Percentiles rank a stretch among this genome's conserved stretches.
Conservation (phyloP, 768 basidiomycete genomes). For the Lactarius sanguifluus region DNA sequence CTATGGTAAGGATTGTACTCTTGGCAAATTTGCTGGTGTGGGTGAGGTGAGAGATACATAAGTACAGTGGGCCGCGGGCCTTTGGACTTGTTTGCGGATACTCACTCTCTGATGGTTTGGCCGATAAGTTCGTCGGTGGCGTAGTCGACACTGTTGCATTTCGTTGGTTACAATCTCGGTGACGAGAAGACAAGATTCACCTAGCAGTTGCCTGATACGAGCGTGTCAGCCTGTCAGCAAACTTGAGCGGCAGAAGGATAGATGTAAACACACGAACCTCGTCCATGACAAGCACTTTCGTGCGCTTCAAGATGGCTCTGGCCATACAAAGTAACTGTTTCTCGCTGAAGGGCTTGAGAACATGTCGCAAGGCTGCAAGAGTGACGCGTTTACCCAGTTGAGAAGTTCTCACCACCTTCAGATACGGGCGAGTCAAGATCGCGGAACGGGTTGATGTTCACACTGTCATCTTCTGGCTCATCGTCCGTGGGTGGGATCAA, state of each 20-base stretch:
- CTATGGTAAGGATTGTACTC: constrained; percentile 81
- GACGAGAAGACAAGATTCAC: constrained; percentile 33
- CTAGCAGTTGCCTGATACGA: constrained; percentile 62
- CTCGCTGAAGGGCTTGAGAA: constrained; percentile 45
- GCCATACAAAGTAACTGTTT: constrained; percentile 91
- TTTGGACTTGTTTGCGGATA: constrained; percentile 12
- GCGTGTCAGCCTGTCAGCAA: neutral
- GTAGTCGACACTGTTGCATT: constrained; percentile 61
- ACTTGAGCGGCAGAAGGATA: neutral
- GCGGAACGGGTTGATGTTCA: constrained; percentile 77
- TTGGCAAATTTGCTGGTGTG: constrained; percentile 64
- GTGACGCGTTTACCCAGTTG: constrained; percentile 57
- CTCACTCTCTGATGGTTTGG: constrained; percentile 77
- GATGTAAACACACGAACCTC: constrained; percentile 46
- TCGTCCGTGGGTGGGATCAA: constrained; percentile 56
- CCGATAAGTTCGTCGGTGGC: constrained; percentile 87
- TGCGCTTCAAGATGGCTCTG: constrained; percentile 75
- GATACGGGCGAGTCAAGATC: constrained; percentile 71
- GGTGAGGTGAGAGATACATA: neutral
- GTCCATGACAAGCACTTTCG: constrained; percentile 81
- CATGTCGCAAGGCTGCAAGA: neutral
- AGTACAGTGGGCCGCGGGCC: neutral
- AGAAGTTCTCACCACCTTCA: constrained; percentile 90
- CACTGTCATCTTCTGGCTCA: constrained; percentile 45
- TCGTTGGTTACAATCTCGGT: neutral